phyloP scores from a whole-genome alignment of 441 rosid genomes.

The Corymbia calophylla region DNA sequence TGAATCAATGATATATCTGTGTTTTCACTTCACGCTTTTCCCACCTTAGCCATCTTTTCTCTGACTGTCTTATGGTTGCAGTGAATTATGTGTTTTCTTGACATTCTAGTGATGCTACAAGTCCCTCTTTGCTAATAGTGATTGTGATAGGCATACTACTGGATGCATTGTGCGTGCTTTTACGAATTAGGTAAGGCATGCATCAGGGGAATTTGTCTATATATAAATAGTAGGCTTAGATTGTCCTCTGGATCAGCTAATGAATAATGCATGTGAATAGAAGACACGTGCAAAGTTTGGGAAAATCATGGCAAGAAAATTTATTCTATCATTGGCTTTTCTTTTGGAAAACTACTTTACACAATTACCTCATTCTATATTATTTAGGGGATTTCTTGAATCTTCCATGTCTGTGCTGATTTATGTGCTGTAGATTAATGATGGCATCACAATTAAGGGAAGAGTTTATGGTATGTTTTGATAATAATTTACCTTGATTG shows the following conservation, averaged over 20 bases:
- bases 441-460: neutral
- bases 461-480: neutral
- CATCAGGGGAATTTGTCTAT: neutral
- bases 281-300: neutral
- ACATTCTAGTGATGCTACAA: neutral
- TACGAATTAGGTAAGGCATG: neutral
- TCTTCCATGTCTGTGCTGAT: neutral
- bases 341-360: neutral
- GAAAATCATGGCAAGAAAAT: neutral
- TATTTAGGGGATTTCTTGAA: neutral
- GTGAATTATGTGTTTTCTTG: neutral
- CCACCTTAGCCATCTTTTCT: neutral
- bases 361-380: neutral
- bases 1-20: neutral
- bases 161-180: neutral
- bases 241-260: neutral
- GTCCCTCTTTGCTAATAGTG: neutral
- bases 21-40: neutral
- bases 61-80: neutral
- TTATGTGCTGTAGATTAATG: neutral
- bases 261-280: neutral
- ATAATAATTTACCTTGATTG: slow-evolving; percentile 3
- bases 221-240: neutral
- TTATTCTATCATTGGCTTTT: neutral
- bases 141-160: neutral